Percentiles rank a stretch among this genome's conserved stretches.
phyloP scores from a whole-genome alignment of 306 rosid genomes.

The Sechiopsis laciniata region DNA sequence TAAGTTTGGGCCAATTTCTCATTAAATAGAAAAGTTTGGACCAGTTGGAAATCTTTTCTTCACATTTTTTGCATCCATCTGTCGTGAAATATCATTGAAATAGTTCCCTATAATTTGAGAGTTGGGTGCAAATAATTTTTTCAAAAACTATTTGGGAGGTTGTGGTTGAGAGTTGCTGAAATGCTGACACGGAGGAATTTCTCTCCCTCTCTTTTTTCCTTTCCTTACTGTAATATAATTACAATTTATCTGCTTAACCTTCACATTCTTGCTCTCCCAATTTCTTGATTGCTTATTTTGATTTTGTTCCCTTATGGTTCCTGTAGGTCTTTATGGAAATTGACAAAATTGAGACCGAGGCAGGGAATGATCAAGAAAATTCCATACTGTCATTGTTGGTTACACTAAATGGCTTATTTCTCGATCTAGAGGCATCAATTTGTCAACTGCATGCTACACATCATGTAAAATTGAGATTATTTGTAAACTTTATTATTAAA shows the following conservation, averaged over 20 bases:
- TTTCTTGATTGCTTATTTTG: not conserved
- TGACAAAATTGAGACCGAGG: conserved; percentile 49
- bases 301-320: conserved; percentile 13
- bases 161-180: not conserved
- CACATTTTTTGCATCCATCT: not conserved
- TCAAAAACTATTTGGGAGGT: not conserved
- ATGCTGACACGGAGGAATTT: not conserved
- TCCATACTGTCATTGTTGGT: conserved; percentile 47
- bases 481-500: conserved; percentile 15
- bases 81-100: not conserved
- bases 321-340: conserved; percentile 64
- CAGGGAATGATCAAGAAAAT: conserved; percentile 49
- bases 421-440: conserved; percentile 71
- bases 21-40: not conserved
- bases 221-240: not conserved
- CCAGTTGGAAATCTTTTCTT: not conserved
- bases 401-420: conserved; percentile 52
- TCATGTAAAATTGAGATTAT: conserved; percentile 41
- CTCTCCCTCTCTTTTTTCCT: not conserved
- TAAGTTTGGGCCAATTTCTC: no score
- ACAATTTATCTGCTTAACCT: not conserved
- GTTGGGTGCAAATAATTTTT: not conserved
- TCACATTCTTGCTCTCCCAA: not conserved
- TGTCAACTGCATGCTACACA: conserved; percentile 55
- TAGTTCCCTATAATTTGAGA: not conserved